A percentile compares a stretch with the other conserved stretches of the same genome.
These are phyloP conservation scores for Epichloe gansuensis DNA, from an alignment of 2,329 filamentous ascomycete genomes.

Conservation along the genomic window DNA sequence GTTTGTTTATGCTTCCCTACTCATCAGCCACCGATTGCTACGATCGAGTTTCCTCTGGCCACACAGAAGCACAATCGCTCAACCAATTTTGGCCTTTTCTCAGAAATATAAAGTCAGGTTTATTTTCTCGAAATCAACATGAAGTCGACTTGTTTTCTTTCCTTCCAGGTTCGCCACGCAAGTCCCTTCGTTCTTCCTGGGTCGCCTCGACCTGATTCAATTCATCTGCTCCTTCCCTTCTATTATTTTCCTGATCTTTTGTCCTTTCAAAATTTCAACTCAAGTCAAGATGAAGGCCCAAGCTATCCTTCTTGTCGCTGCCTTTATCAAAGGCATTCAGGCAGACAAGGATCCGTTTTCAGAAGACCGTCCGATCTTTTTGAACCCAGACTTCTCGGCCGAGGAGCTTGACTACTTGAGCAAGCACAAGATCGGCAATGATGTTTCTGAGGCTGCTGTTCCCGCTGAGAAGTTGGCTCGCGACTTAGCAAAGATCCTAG, in stretches of 20 bases:
- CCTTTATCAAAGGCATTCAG: neutral
- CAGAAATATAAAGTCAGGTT: neutral
- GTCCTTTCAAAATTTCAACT: neutral
- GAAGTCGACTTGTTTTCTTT: neutral
- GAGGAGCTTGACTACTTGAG: too few species aligned
- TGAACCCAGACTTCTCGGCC: neutral
- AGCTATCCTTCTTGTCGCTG: neutral
- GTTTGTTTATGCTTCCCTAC: neutral
- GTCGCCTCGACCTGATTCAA: neutral
- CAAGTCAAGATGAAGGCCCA: conserved; percentile 1
- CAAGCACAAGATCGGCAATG: too few species aligned
- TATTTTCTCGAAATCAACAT: neutral
- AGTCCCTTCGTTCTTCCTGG: neutral
- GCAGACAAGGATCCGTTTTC: neutral
- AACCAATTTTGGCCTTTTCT: too few species aligned
- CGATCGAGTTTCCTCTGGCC: too few species aligned
- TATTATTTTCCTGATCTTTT: neutral
- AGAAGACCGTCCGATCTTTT: neutral
- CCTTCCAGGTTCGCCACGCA: neutral
- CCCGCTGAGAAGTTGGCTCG: too few species aligned
- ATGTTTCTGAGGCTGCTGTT: too few species aligned
- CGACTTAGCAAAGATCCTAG: accelerated
- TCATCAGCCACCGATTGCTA: neutral
- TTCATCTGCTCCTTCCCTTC: neutral
- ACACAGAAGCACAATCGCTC: too few species aligned